These are phyloP conservation scores for Claviceps purpurea DNA, from an alignment of 2,329 filamentous ascomycete species.

Conservation along the genomic window DNA sequence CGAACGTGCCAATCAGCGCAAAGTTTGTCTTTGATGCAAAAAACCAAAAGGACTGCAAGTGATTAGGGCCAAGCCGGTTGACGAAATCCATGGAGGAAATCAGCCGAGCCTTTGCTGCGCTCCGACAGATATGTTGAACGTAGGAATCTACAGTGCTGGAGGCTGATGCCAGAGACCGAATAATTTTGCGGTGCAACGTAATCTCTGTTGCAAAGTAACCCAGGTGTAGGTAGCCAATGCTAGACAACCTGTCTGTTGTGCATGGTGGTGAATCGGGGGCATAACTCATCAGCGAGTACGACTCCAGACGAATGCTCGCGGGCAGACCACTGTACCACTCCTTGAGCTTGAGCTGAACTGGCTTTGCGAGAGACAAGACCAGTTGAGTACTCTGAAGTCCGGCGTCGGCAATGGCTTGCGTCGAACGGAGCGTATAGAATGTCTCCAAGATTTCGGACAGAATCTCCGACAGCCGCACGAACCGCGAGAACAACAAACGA, in stretches of 20 bases:
- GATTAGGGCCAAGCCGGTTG: conserved; percentile 74
- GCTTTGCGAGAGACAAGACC: conserved; percentile 63
- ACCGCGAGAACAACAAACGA: conserved; percentile 57
- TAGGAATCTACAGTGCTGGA: conserved; percentile 53
- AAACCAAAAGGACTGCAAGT: conserved; percentile 87
- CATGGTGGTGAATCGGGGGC: conserved; percentile 10
- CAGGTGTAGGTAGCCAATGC: conserved; percentile 69
- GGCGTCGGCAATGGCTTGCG: conserved; percentile 51
- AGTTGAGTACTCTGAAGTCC: conserved; percentile 58
- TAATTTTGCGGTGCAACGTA: conserved; percentile 79
- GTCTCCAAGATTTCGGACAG: conserved; percentile 70
- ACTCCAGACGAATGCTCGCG: conserved; percentile 51
- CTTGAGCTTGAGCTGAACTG: conserved; percentile 69
- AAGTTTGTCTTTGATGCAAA: conserved; percentile 84
- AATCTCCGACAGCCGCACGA: conserved; percentile 62
- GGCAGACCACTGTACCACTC: conserved; percentile 70
- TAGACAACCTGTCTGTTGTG: conserved; percentile 36
- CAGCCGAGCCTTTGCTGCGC: conserved; percentile 81
- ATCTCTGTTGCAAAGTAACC: conserved; percentile 93
- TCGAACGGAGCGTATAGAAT: conserved; percentile 70
- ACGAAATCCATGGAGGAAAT: conserved; percentile 97
- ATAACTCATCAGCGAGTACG: conserved; percentile 20
- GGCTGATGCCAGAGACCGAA: conserved; percentile 53
- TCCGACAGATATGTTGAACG: conserved; percentile 82
- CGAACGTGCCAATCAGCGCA: conserved; percentile 88